Base-by-base conservation (phyloP, 1,139 yeast genomes). In the Blastobotrys illinoisensis region DNA sequence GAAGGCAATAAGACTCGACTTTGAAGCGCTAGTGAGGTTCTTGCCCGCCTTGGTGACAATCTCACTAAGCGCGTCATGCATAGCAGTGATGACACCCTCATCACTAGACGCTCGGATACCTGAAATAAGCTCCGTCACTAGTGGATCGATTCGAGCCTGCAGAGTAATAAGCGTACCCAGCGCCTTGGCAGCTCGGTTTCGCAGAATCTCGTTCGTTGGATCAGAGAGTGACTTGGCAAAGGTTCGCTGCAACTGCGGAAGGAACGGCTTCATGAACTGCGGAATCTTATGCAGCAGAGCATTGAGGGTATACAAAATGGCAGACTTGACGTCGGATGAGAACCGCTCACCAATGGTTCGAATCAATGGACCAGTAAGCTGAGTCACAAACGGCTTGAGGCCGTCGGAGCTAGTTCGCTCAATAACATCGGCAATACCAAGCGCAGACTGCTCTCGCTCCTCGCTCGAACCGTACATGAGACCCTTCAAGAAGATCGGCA, bases 301-400 rank as follows among this genome's bases (percentile, higher is more conserved):
- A 66, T 87, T 87, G 70, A 95, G 79, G 1, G 98, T 96, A 62
- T 79, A 79, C 67, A 95, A 77, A 63, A 95, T 93, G 23, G 96
- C 96, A 32, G 96, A 85, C 77, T 93, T 93, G 65, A 93, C 88
- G 62, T 89, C 96, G 59, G 96, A 80, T 32, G 85, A 81, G 62
- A 88, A 93, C 70, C 96, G 84, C 72, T 95, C 99, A 65, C 99
- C 99, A 69, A 93, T 88, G 56, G 91, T 96, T 79, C 99, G 89
- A 73, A 95, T 95, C 68, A 95, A 79, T 49, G 99, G 99, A 73
- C 99, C 99, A 43, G 97, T 91, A 61, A 95, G 88, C 47, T 85
- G 84, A 9, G 99, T 93, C 23, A 95, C 97, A 71, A 85, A 88
- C 45, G 97, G 89, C 70, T 84, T 88, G 71, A 95, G 80, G 62